Conservation (phyloP, 257 asterid species). For the Scutellaria galericulata region DNA sequence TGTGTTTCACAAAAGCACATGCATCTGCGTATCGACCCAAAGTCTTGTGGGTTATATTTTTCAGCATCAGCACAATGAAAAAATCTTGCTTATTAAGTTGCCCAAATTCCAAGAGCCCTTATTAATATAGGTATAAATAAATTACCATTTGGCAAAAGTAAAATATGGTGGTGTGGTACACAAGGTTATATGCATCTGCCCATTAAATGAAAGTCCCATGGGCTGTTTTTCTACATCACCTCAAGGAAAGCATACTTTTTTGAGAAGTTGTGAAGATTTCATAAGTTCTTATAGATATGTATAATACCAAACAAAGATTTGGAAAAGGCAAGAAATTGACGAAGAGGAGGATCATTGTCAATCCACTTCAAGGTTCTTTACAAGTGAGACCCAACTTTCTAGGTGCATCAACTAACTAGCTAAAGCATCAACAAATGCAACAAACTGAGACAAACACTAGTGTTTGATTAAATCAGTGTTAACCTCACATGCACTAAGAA, state of each 20-base stretch:
- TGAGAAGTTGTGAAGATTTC: neutral
- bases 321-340: neutral
- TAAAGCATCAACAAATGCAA: constrained; percentile 21
- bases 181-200: neutral
- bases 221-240: neutral
- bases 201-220: neutral
- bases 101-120: neutral
- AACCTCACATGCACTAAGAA: constrained; percentile 7
- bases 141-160: constrained; percentile 5
- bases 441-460: constrained; percentile 12
- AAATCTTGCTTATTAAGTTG: neutral
- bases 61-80: neutral
- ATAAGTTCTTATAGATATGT: neutral
- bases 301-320: neutral
- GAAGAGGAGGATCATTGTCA: neutral
- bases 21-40: constrained; percentile 7
- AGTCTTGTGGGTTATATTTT: neutral
- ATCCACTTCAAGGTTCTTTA: constrained; percentile 1
- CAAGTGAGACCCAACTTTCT: constrained; percentile 16
- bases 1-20: constrained; percentile 9
- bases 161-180: neutral
- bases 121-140: neutral
- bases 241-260: neutral
- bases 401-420: constrained; percentile 27
- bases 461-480: constrained; percentile 23